phyloP scores from a whole-genome alignment of 139 green algal species.

The Tetratostichococcus sp. region DNA sequence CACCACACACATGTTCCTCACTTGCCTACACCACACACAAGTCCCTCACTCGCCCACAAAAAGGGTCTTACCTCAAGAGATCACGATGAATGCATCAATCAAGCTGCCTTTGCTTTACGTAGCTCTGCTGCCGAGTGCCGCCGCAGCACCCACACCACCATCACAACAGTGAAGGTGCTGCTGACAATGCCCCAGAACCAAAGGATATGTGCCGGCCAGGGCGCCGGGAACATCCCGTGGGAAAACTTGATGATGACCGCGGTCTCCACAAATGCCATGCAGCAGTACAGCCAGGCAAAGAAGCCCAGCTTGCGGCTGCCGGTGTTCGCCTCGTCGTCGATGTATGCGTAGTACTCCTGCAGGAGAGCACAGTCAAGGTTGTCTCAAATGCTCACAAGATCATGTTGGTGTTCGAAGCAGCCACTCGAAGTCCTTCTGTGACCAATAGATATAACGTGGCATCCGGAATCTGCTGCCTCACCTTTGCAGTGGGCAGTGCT shows the following conservation, averaged over 20 bases:
- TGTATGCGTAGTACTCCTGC: constrained; percentile 80
- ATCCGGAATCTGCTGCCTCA: constrained; percentile 1
- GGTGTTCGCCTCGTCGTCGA: constrained; percentile 40
- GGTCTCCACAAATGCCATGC: constrained; percentile 58
- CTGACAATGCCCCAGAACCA: constrained; percentile 32
- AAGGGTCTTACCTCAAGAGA: too few relatives aligned
- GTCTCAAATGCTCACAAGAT: not conserved
- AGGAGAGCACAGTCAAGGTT: not conserved
- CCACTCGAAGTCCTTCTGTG: too few relatives aligned
- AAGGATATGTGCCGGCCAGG: constrained; percentile 49
- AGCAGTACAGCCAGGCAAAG: constrained; percentile 75
- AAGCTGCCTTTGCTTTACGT: not conserved
- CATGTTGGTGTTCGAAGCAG: too few relatives aligned
- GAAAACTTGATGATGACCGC: constrained; percentile 81
- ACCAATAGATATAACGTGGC: too few relatives aligned
- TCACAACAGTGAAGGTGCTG: not conserved
- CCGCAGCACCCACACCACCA: constrained; percentile 39
- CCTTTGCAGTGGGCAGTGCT: constrained; percentile 55
- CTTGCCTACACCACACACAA: too few relatives aligned
- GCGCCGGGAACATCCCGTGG: constrained; percentile 52
- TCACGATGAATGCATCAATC: too few relatives aligned
- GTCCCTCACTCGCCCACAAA: too few relatives aligned
- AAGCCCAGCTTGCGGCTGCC: constrained; percentile 70
- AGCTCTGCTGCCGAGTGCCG: not conserved
- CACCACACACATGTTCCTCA: too few relatives aligned